These are phyloP conservation scores for Cyclostephanos tholiformis DNA, from an alignment of 108 stramenopile species.

Conservation along the genomic window DNA sequence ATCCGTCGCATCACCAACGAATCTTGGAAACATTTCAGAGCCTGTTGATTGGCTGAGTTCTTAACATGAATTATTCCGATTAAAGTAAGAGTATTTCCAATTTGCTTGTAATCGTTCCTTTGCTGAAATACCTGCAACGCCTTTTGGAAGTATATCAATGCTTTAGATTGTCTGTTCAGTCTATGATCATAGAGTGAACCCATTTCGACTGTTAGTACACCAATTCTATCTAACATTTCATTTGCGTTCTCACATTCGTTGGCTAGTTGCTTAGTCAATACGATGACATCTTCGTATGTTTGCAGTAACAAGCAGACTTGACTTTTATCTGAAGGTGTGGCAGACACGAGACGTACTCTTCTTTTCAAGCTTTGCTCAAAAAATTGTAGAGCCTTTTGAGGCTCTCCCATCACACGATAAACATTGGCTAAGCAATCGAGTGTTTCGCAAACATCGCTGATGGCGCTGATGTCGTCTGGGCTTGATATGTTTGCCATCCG, in stretches of 20 bases:
- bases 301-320: slow-evolving; percentile 32
- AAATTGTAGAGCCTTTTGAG: slow-evolving; percentile 42
- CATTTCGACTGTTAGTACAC: slow-evolving; percentile 38
- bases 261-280: slow-evolving; percentile 29
- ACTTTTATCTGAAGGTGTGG: slow-evolving; percentile 6
- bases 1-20: slow-evolving; percentile 35
- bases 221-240: slow-evolving; percentile 32
- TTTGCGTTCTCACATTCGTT: slow-evolving; percentile 15
- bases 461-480: slow-evolving; percentile 31
- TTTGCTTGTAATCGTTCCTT: slow-evolving; percentile 34
- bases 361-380: slow-evolving; percentile 40
- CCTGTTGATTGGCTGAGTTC: slow-evolving; percentile 21
- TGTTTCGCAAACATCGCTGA: slow-evolving; percentile 51
- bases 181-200: slow-evolving; percentile 47
- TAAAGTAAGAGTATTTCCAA: slow-evolving; percentile 40
- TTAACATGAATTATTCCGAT: slow-evolving; percentile 51
- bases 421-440: slow-evolving; percentile 56
- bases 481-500: slow-evolving; percentile 30
- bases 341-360: slow-evolving; percentile 20
- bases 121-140: slow-evolving; percentile 45
- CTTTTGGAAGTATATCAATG: slow-evolving; percentile 44
- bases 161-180: slow-evolving; percentile 35
- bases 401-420: slow-evolving; percentile 38
- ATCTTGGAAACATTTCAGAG: slow-evolving; percentile 51
- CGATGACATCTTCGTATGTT: slow-evolving; percentile 55